A percentile compares a stretch with the other conserved stretches of the same genome.
These are phyloP conservation scores for Pseudonectria buxi DNA, from an alignment of 2,329 filamentous ascomycete genomes.

Conservation along the genomic window DNA sequence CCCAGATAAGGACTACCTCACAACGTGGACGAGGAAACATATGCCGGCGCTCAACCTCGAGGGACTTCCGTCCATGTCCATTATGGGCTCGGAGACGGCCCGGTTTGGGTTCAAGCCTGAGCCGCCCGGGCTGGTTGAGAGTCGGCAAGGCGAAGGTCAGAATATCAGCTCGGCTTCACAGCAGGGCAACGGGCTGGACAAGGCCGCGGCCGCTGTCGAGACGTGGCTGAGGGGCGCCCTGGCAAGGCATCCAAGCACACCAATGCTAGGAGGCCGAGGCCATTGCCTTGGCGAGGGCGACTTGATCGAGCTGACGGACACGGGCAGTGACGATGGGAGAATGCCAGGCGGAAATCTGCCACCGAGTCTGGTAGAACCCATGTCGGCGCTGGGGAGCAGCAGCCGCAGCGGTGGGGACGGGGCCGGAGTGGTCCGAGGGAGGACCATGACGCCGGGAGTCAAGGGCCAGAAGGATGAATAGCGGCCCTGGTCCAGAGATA, in stretches of 20 bases:
- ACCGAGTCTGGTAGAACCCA: constrained; percentile 25
- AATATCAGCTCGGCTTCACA: constrained; percentile 35
- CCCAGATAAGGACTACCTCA: constrained; percentile 77
- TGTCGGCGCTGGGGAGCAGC: constrained; percentile 19
- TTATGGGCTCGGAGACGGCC: constrained; percentile 55
- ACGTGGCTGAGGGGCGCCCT: constrained; percentile 85
- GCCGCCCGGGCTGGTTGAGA: constrained; percentile 42
- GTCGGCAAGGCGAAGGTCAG: constrained; percentile 42
- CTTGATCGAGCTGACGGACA: constrained; percentile 65
- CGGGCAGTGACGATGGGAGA: constrained; percentile 48
- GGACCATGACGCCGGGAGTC: constrained; percentile 23
- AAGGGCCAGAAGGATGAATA: constrained; percentile 43
- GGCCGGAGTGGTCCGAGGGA: constrained; percentile 32
- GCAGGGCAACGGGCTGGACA: constrained; percentile 59
- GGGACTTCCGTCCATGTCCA: constrained; percentile 57
- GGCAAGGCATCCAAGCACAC: constrained; percentile 51
- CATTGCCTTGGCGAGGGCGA: constrained; percentile 43
- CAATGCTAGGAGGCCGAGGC: constrained; percentile 34
- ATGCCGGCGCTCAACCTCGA: constrained; percentile 72
- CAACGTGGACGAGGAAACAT: constrained; percentile 76
- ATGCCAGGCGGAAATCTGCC: constrained; percentile 13
- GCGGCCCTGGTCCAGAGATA: too few relatives aligned
- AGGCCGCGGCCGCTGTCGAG: constrained; percentile 81
- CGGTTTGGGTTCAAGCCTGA: constrained; percentile 46
- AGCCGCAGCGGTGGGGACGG: constrained; percentile 34